Base-by-base conservation (phyloP, 192 early-diverging fungal genomes). In the Mycoemilia scoparia region DNA sequence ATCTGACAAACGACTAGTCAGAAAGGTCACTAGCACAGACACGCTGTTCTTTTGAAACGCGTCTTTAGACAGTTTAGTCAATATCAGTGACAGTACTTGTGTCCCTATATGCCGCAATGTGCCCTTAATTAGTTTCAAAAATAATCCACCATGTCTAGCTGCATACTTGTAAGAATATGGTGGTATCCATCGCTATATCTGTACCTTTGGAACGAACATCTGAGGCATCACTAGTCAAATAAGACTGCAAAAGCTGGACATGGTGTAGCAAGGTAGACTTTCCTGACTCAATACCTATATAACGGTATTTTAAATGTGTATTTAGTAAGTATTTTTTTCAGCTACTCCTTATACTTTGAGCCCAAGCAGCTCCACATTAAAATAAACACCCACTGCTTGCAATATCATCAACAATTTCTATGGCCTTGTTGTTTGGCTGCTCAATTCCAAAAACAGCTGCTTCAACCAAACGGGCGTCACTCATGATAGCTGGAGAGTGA, bases 161-260 rank as follows among this genome's bases (percentile, higher is more conserved):
- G 5, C 24, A 53, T 19, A 17, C 2, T 14, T 39, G 21, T 15
- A 45, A 21, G 38, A 8, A 18, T 34, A 52, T 16, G 12, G 29
- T 26, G 3, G 16, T 25, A 15, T 7, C 25, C 12, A 17, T 21
- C 10, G 15, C 39, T 10, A n/a, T 26, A 2, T 5, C 17, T 19
- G n/a, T 55, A 66, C 86, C 92, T 64, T 77, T 79, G 22, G 83
- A 77, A 38, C 92, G 78, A 21, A 76, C 67, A 38, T 74, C 78
- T n/a, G 78, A 76, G 32, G 91, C 89, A 7, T 75, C 67, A 49
- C 66, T 76, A 3, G 84, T 86, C 34, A 92, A 51, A 29, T 74
- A 70, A 21, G 70, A 60, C 1, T 79, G 82, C 14, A 90, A 70
- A 24, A 63, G 50, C 52, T 83, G 76, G 14, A 96, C 86, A n/a